phyloP scores from a whole-genome alignment of 73 alveolate species.

The Paramecium pentaurelia region DNA sequence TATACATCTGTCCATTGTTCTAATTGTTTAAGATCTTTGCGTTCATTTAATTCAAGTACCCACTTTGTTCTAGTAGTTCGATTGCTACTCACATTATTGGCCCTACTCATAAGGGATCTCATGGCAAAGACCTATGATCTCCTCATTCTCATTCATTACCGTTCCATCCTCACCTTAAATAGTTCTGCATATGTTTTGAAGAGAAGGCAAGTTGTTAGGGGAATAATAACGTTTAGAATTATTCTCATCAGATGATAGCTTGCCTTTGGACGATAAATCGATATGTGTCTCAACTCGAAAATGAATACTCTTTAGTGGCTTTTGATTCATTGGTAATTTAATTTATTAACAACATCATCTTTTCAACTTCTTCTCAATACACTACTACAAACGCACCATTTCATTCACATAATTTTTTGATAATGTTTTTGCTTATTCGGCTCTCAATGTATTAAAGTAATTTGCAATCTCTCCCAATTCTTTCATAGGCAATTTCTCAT shows the following conservation, averaged over 20 bases:
- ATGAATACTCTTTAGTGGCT: neutral
- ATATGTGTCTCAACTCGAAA: neutral
- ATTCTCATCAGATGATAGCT: neutral
- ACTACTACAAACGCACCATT: neutral
- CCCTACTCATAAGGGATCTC: neutral
- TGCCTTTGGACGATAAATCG: neutral
- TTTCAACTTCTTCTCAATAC: neutral
- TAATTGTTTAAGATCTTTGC: conserved; percentile 16
- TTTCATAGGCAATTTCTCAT: neutral
- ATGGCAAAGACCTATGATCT: neutral
- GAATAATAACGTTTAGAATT: neutral
- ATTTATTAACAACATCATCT: neutral
- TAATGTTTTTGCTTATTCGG: neutral
- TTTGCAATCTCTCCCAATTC: neutral
- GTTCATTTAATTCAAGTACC: neutral
- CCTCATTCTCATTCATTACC: neutral
- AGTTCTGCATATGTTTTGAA: neutral
- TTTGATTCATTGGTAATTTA: neutral
- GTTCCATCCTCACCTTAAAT: conserved; percentile 51
- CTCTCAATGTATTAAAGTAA: neutral
- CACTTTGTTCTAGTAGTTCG: neutral
- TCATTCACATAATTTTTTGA: conserved; percentile 24
- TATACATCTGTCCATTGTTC: conserved; percentile 41
- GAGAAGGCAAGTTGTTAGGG: neutral
- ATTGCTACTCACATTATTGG: neutral